Percentiles rank a stretch among this genome's conserved stretches.
These are phyloP conservation scores for Debaryomyces robertsiae DNA, from an alignment of 1,139 yeast genomes.

Conservation along the genomic window DNA sequence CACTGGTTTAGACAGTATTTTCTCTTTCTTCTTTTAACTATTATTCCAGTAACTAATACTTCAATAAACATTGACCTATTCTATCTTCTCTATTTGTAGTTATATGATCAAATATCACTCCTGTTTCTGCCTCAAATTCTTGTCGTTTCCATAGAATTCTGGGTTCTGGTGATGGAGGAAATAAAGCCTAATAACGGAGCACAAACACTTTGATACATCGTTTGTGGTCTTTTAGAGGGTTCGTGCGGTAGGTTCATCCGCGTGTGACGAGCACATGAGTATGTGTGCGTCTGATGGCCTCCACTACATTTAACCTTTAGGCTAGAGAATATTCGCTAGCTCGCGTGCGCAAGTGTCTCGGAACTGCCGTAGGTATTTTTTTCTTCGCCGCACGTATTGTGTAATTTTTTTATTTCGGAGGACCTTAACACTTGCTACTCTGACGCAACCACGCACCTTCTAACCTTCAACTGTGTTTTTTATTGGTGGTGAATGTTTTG, in stretches of 20 bases:
- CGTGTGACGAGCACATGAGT: conserved; percentile 21
- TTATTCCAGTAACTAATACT: too few species aligned
- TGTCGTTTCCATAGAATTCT: conserved; percentile 46
- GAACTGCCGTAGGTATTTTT: too few species aligned
- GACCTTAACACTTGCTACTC: too few species aligned
- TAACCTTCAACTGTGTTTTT: too few species aligned
- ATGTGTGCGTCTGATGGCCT: conserved; percentile 20
- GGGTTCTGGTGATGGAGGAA: conserved; percentile 76
- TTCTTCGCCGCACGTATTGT: too few species aligned
- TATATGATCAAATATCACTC: conserved; percentile 36
- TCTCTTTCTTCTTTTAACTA: too few species aligned
- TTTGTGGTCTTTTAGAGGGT: conserved; percentile 34
- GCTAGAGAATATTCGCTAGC: background rate
- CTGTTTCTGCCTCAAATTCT: conserved; percentile 75
- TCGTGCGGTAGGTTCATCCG: conserved; percentile 40
- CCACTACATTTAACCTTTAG: conserved; percentile 24
- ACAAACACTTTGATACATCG: conserved; percentile 44
- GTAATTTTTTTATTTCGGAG: too few species aligned
- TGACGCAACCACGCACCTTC: too few species aligned
- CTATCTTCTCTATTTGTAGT: background rate
- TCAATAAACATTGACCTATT: background rate
- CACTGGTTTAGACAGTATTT: too few species aligned
- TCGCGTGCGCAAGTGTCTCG: too few species aligned
- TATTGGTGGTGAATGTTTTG: too few species aligned
- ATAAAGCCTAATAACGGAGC: conserved; percentile 50